Conservation (phyloP, 805 yeast species). For the Lipomyces starkeyi region DNA sequence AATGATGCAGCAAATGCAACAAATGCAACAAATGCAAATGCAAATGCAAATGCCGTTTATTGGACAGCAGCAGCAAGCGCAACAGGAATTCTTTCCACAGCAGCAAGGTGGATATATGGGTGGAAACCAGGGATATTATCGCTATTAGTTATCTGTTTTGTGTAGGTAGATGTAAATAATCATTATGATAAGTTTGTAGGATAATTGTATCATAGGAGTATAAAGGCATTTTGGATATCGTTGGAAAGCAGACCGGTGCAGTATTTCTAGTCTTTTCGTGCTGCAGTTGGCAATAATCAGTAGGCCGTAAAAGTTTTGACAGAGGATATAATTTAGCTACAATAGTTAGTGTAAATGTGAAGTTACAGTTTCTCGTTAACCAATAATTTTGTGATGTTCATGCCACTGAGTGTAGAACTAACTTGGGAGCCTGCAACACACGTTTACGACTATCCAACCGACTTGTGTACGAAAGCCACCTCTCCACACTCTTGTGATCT, state of each 20-base stretch:
- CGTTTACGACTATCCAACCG: too few species aligned
- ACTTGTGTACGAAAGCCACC: too few species aligned
- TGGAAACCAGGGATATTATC: conserved; percentile 6
- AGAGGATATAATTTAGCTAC: too few species aligned
- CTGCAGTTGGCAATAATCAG: neutral
- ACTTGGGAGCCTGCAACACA: too few species aligned
- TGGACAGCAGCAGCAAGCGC: conserved; percentile 16
- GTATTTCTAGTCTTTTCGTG: neutral
- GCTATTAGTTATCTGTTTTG: neutral
- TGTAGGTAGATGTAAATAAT: neutral
- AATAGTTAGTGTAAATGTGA: too few species aligned
- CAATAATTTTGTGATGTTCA: too few species aligned
- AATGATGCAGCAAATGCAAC: conserved; percentile 36
- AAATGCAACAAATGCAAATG: conserved; percentile 18
- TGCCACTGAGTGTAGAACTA: too few species aligned
- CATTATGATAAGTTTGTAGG: neutral
- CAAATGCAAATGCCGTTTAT: conserved; percentile 33
- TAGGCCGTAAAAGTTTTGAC: too few species aligned
- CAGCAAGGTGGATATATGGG: conserved; percentile 14
- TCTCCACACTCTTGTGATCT: neutral
- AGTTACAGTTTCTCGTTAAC: too few species aligned
- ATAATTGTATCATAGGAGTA: too few species aligned
- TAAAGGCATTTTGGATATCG: neutral
- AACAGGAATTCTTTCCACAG: conserved; percentile 16
- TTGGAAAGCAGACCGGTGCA: too few species aligned